phyloP scores from a whole-genome alignment of 129 eudicot genomes.

The Helianthus tuberosus region DNA sequence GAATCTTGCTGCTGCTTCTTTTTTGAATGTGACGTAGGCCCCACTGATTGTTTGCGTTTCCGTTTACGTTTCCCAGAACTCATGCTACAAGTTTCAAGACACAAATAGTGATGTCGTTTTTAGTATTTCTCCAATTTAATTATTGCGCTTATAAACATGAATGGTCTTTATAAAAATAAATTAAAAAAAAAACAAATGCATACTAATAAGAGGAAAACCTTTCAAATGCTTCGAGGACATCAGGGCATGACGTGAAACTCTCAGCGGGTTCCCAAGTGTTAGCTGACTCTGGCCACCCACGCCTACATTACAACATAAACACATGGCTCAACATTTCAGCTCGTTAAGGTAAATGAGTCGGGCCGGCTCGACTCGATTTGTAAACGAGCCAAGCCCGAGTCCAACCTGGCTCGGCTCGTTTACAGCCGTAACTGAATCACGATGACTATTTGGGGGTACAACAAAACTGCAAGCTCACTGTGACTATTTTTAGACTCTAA shows the following conservation, averaged over 20 bases:
- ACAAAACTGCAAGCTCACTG: neutral
- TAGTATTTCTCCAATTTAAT: neutral
- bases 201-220: slow-evolving; percentile 48
- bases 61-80: slow-evolving; percentile 53
- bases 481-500: neutral
- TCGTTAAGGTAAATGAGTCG: too few relatives aligned
- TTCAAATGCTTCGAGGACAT: slow-evolving; percentile 80
- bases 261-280: slow-evolving; percentile 95
- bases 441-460: neutral
- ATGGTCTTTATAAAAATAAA: neutral
- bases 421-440: neutral
- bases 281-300: slow-evolving; percentile 93
- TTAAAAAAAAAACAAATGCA: slow-evolving; percentile 3
- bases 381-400: too few relatives aligned
- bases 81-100: slow-evolving; percentile 34
- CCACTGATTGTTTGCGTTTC: slow-evolving; percentile 52
- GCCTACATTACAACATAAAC: slow-evolving; percentile 56
- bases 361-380: too few relatives aligned
- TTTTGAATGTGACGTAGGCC: slow-evolving; percentile 46
- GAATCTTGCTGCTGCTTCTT: slow-evolving; percentile 25
- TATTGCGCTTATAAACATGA: neutral
- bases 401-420: too few relatives aligned
- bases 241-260: slow-evolving; percentile 62
- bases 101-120: neutral
- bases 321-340: slow-evolving; percentile 2